These are phyloP conservation scores for Elongisporangium undulatum DNA, from an alignment of 352 stramenopile species.

Conservation along the genomic window DNA sequence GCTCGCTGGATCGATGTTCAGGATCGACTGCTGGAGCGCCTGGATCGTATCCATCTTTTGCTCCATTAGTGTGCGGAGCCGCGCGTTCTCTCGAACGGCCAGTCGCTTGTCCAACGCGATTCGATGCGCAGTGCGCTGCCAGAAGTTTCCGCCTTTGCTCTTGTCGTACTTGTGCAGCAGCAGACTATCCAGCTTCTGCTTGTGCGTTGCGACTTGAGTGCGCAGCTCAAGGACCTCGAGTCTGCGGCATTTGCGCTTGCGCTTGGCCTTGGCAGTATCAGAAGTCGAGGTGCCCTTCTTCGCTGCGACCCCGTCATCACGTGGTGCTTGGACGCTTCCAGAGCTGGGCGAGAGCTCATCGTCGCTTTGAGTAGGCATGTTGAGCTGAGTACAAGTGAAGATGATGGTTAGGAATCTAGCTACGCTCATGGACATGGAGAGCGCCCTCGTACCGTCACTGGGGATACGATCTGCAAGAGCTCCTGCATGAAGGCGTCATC, in stretches of 20 bases:
- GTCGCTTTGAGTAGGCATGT: not conserved
- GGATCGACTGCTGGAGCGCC: not conserved
- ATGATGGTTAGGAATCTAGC: no score
- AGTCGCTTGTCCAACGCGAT: not conserved
- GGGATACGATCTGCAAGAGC: not conserved
- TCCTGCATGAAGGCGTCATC: not conserved
- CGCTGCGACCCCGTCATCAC: not conserved
- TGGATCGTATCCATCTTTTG: not conserved
- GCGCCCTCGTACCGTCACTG: not conserved
- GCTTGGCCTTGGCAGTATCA: not conserved
- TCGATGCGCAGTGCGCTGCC: not conserved
- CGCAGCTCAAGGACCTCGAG: not conserved
- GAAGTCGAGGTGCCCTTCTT: not conserved
- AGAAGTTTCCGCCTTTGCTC: not conserved
- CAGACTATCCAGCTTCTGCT: not conserved
- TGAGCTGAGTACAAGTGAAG: no score
- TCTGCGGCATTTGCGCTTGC: not conserved
- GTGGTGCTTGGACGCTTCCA: not conserved
- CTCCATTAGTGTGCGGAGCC: not conserved
- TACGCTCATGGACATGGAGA: no score
- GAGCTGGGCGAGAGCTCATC: not conserved
- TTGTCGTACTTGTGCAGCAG: not conserved
- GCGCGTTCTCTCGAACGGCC: not conserved
- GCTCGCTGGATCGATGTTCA: not conserved
- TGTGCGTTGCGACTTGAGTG: not conserved